phyloP scores from a whole-genome alignment of 2,329 filamentous ascomycete genomes.

The Aspergillus amoenus region DNA sequence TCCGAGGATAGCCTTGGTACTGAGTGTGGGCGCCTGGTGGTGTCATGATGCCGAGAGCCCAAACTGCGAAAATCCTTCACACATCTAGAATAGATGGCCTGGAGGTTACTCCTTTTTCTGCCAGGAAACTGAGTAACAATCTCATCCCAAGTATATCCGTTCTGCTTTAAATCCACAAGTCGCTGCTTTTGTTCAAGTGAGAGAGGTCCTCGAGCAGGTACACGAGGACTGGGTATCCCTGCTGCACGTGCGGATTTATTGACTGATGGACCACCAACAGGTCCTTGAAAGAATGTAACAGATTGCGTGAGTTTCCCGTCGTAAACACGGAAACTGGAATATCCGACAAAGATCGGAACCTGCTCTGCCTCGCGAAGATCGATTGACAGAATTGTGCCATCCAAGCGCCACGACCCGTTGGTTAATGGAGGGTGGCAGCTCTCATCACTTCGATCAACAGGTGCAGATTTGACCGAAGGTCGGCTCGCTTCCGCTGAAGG shows the following conservation, averaged over 20 bases:
- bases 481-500: not conserved
- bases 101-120: constrained; percentile 1
- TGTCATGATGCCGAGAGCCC: not conserved
- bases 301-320: not conserved
- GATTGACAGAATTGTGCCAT: not conserved
- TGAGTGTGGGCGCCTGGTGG: not conserved
- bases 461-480: not conserved
- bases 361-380: not conserved
- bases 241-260: not conserved
- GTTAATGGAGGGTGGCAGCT: not conserved
- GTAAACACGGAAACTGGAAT: not conserved
- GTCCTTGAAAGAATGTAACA: not conserved
- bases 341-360: not conserved
- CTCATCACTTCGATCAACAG: not conserved
- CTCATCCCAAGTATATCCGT: not conserved
- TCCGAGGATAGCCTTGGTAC: not conserved
- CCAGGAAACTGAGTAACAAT: not conserved
- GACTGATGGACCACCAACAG: not conserved
- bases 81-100: not conserved
- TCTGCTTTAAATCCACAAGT: not conserved
- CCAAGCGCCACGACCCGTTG: not conserved
- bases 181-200: not conserved
- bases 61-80: not conserved
- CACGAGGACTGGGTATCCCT: not conserved
- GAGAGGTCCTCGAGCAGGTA: not conserved